Conservation (phyloP, 1,139 yeast genomes). For the Lodderomyces parapsilosis region DNA sequence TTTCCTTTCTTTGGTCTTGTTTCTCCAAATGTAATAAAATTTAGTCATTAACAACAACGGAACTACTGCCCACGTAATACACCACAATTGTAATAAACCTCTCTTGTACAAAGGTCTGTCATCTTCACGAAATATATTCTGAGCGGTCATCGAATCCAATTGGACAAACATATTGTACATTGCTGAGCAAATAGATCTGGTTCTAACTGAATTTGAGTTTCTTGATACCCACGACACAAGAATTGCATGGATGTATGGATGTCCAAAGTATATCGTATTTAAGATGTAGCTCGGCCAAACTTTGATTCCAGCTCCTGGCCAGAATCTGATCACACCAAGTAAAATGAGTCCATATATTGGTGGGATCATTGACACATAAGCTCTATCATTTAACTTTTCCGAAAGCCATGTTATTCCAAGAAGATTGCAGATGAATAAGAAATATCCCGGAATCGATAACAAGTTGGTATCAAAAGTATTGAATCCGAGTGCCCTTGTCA, state of each 20-base stretch:
- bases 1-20: slow-evolving; percentile 35
- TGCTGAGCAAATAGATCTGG: slow-evolving; percentile 57
- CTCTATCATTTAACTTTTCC: slow-evolving; percentile 37
- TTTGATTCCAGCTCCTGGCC: slow-evolving; percentile 47
- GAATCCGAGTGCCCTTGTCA: slow-evolving; percentile 54
- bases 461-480: slow-evolving; percentile 54
- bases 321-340: slow-evolving; percentile 44
- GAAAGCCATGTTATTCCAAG: slow-evolving; percentile 38
- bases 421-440: slow-evolving; percentile 24
- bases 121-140: slow-evolving; percentile 54
- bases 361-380: slow-evolving; percentile 29
- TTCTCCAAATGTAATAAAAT: slow-evolving; percentile 45
- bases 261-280: slow-evolving; percentile 46
- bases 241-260: slow-evolving; percentile 52
- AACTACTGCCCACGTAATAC: slow-evolving; percentile 24
- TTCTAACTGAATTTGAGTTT: slow-evolving; percentile 58
- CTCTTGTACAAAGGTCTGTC: slow-evolving; percentile 59
- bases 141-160: slow-evolving; percentile 48
- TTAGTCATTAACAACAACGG: slow-evolving; percentile 23
- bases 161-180: slow-evolving; percentile 64
- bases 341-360: slow-evolving; percentile 41
- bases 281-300: slow-evolving; percentile 56
- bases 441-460: slow-evolving; percentile 47
- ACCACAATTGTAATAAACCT: slow-evolving; percentile 43
- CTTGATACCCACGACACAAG: slow-evolving; percentile 60